Percentiles rank a stretch among this genome's conserved stretches.
Evolutionary conservation across 2,329 filamentous ascomycete species (phyloP).

Genomic region (Dactylella cylindrospora): DNA sequence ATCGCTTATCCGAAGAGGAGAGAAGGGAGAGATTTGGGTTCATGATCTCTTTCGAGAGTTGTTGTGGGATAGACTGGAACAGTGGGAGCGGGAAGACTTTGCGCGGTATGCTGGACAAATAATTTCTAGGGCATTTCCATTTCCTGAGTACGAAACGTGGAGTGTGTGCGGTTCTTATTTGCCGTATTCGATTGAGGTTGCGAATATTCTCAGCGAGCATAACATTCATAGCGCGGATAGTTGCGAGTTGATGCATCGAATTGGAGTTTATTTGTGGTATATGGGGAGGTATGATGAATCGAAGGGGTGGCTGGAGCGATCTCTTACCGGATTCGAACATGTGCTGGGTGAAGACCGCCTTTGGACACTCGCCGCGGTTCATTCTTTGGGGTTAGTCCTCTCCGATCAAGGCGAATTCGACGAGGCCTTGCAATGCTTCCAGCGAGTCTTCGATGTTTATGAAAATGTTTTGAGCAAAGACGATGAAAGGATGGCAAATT

Average conservation of each 20-base stretch:
- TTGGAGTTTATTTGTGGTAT: neutral
- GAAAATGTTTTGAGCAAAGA: neutral
- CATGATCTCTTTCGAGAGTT: constrained; percentile 16
- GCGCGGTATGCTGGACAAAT: constrained; percentile 1
- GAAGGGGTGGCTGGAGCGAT: constrained; percentile 10
- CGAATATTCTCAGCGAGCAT: neutral
- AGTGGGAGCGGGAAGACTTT: neutral
- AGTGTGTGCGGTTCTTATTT: constrained; percentile 4
- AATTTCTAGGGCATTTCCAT: neutral
- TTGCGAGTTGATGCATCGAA: neutral
- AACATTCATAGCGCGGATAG: neutral
- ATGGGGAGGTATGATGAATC: constrained; percentile 26
- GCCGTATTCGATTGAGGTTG: neutral
- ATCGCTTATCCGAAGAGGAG: constrained; percentile 6
- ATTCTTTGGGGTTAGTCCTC: constrained; percentile 17
- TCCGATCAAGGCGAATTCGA: constrained; percentile 6
- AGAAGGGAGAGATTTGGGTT: constrained; percentile 12
- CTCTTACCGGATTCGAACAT: constrained; percentile 24
- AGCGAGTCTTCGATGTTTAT: neutral
- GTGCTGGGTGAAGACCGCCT: constrained; percentile 33
- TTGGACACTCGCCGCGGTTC: constrained; percentile 22
- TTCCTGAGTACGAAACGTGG: neutral
- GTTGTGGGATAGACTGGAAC: constrained; percentile 1
- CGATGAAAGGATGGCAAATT: too few species aligned
- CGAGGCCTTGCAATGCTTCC: constrained; percentile 10